Base-by-base conservation (phyloP, 2,329 filamentous ascomycete species). In the Pestalotiopsis sp. region DNA sequence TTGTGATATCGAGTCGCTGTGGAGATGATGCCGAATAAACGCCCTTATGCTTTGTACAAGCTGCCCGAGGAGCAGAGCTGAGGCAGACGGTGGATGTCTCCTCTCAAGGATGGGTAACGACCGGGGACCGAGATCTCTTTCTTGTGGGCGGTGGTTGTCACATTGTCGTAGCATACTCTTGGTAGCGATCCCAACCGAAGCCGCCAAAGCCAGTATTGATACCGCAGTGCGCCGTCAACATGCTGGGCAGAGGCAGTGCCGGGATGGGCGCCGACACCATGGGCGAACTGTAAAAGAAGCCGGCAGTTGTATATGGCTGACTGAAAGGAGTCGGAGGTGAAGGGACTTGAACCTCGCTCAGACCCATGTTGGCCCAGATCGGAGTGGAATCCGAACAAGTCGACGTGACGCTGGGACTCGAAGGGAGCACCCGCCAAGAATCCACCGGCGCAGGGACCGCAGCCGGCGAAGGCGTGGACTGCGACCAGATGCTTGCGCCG, bases 361-460 rank as follows among this genome's bases (percentile, higher is more conserved):
- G 85, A 76, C 86, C 87, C 85, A 97, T 91, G 78, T 88, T 91
- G 70, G 91, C 88, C 95, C 95, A 98, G 79, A 95, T 88, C 65
- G 90, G 88, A 68, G 90, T 87, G 75, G 90, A 91, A 78, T 96
- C 93, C 78, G 87, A 87, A 67, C 91, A 92, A 6, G 81, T 82
- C 41, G 92, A 91, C 56, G 92, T 90, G 66, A 93, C 89, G 80
- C 91, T 93, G 65, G 94, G 93, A 76, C 93, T 97, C 67, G 95
- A 98, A 61, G 95, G 93, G 67, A 98, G 85, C 73, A 98, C 90
- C 80, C 92, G 94, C 95, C 95, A 98, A 68, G 93, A 87, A 70
- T 98, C 94, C 69, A 97, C 90, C 1, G 91, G 90, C 5, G 89
- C 88, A 58, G 92, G 87, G 71, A 94, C 83, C 57, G 87, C 87